phyloP scores from a whole-genome alignment of 805 yeast genomes.

The Candida corydali region DNA sequence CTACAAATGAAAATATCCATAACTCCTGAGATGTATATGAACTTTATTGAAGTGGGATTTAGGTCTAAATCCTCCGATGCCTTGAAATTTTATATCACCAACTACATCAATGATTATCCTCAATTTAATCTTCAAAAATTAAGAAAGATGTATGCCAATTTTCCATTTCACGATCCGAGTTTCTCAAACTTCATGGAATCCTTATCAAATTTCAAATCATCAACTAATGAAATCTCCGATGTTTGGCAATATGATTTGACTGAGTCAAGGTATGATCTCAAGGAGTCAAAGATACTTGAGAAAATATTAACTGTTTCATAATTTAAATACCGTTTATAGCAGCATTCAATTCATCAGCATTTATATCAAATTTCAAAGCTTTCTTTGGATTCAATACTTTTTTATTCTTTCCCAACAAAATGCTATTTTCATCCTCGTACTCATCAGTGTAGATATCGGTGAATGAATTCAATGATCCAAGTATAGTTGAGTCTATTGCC shows the following conservation, averaged over 20 bases:
- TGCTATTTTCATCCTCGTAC: constrained; percentile 12
- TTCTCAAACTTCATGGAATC: constrained; percentile 11
- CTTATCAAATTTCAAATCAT: constrained; percentile 10
- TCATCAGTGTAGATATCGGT: constrained; percentile 28
- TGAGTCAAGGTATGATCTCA: not conserved
- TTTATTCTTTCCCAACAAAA: constrained; percentile 8
- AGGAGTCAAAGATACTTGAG: not conserved
- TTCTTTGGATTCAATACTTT: constrained; percentile 1
- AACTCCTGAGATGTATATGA: constrained; percentile 15
- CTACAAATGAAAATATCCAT: constrained; percentile 8
- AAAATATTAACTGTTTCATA: not conserved
- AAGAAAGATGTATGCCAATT: not conserved
- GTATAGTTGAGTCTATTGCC: constrained; percentile 46
- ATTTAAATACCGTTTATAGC: constrained; percentile 18
- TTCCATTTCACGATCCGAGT: constrained; percentile 3
- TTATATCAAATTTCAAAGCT: constrained; percentile 26
- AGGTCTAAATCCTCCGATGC: constrained; percentile 21
- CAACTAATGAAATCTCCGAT: not conserved
- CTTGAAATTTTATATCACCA: constrained; percentile 20
- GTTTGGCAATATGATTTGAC: not conserved
- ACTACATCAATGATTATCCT: constrained; percentile 16
- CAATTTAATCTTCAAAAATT: not conserved
- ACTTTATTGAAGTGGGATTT: constrained; percentile 21
- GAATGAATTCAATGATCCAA: constrained; percentile 37
- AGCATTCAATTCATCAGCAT: constrained; percentile 32